Percentiles rank a stretch among this genome's conserved stretches.
These are phyloP conservation scores for Dianthus caryophyllus DNA, from an alignment of 148 eudicot genomes.

Conservation along the genomic window DNA sequence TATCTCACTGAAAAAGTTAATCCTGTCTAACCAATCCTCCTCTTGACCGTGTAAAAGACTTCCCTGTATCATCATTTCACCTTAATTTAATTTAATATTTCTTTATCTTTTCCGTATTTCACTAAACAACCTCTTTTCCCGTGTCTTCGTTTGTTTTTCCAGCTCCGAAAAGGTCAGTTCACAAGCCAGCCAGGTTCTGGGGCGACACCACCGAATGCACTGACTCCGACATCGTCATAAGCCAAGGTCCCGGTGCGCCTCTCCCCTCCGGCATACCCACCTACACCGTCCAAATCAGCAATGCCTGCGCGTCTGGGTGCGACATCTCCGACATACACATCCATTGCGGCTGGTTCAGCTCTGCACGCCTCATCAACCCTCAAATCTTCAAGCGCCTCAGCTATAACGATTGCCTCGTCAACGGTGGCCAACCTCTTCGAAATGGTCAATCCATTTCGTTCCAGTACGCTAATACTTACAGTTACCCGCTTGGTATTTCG, in stretches of 20 bases:
- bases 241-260: constrained; percentile 54
- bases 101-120: background rate
- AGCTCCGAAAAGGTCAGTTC: constrained; percentile 33
- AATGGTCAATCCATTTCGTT: constrained; percentile 57
- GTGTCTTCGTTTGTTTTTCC: constrained; percentile 2
- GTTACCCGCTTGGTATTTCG: constrained; percentile 58
- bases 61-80: background rate
- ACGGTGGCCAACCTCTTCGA: constrained; percentile 49
- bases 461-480: constrained; percentile 67
- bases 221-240: constrained; percentile 43
- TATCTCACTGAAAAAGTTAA: constrained; percentile 18
- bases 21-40: constrained; percentile 2
- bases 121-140: constrained; percentile 1
- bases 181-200: constrained; percentile 52
- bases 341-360: constrained; percentile 81
- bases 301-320: constrained; percentile 64
- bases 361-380: constrained; percentile 67
- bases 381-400: constrained; percentile 48
- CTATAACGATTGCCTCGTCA: constrained; percentile 64
- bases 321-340: constrained; percentile 61
- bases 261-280: constrained; percentile 84
- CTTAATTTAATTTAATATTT: constrained; percentile 1
- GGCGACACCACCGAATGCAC: constrained; percentile 50
- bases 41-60: constrained; percentile 13
- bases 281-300: constrained; percentile 64